phyloP scores from a whole-genome alignment of 306 rosid species.

The Arachis hypogaea region DNA sequence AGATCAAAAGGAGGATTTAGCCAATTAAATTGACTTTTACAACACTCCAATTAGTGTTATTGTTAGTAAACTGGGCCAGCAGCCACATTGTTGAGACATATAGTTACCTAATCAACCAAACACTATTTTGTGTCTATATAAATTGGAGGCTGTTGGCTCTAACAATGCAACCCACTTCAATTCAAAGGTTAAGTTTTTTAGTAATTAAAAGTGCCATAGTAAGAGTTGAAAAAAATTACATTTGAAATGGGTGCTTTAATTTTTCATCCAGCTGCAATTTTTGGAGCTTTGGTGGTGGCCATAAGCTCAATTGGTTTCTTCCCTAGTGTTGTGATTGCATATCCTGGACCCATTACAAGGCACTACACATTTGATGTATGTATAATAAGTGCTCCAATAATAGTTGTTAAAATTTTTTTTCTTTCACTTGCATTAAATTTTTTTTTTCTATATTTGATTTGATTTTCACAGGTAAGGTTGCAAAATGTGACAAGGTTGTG shows the following conservation, averaged over 20 bases:
- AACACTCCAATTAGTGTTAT: constrained; percentile 32
- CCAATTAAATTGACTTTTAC: constrained; percentile 40
- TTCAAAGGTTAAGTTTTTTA: background rate
- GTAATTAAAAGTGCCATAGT: background rate
- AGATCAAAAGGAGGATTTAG: constrained; percentile 3
- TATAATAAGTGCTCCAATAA: too few relatives aligned
- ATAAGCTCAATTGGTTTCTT: constrained; percentile 22
- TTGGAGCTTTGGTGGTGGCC: constrained; percentile 29
- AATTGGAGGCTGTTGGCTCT: constrained; percentile 1
- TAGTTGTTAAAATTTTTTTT: too few relatives aligned
- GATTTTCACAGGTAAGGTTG: constrained; percentile 31
- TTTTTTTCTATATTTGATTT: background rate
- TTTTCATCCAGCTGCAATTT: constrained; percentile 18
- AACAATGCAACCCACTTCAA: constrained; percentile 7
- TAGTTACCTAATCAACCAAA: constrained; percentile 41
- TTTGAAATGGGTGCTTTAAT: constrained; percentile 16
- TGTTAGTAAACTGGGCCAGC: constrained; percentile 32
- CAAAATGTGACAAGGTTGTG: constrained; percentile 44
- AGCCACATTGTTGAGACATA: constrained; percentile 16
- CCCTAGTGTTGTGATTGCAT: constrained; percentile 24
- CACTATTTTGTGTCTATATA: constrained; percentile 10
- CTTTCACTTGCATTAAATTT: too few relatives aligned
- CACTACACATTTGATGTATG: constrained; percentile 26
- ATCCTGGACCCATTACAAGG: constrained; percentile 35
- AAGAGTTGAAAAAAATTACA: too few relatives aligned